Evolutionary conservation across 2,329 filamentous ascomycete genomes (phyloP).

Genomic region (Claviceps humidiphila): DNA sequence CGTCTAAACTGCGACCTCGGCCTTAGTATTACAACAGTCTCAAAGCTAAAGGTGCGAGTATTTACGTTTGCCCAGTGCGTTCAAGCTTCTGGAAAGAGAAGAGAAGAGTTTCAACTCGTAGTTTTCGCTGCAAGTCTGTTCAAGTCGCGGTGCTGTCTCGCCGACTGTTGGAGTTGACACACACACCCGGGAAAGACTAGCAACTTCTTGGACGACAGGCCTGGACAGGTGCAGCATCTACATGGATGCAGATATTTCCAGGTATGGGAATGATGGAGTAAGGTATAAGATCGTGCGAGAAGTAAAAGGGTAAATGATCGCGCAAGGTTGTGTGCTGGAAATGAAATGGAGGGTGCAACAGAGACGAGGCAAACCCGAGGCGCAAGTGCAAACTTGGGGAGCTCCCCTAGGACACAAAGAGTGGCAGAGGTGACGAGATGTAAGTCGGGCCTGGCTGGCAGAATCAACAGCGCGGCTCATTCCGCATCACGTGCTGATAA

Average conservation of each 20-base stretch:
- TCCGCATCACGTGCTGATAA: slow-evolving; percentile 24
- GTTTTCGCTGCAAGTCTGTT: not conserved
- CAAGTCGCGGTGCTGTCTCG: not conserved
- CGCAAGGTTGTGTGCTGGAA: not conserved
- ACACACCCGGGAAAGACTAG: slow-evolving; percentile 14
- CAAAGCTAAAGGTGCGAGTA: not conserved
- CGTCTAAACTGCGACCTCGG: slow-evolving; percentile 7
- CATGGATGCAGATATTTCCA: slow-evolving; percentile 18
- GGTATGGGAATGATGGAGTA: not conserved
- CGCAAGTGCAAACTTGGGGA: slow-evolving; percentile 21
- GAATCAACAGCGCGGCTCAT: slow-evolving; percentile 15
- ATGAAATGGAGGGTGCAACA: not conserved
- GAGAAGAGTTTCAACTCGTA: not conserved
- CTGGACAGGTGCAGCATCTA: slow-evolving; percentile 19
- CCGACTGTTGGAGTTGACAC: not conserved
- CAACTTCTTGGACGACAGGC: slow-evolving; percentile 19
- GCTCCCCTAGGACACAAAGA: slow-evolving; percentile 15
- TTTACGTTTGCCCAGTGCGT: not conserved
- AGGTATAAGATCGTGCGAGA: not conserved
- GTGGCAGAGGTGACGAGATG: slow-evolving; percentile 22
- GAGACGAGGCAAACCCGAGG: slow-evolving; percentile 7
- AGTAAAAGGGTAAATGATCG: not conserved
- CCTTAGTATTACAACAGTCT: slow-evolving; percentile 1
- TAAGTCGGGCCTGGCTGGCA: slow-evolving; percentile 14
- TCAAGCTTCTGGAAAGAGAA: not conserved